These are phyloP conservation scores for Penicillium sp. DNA, from an alignment of 2,329 filamentous ascomycete genomes.

Conservation along the genomic window DNA sequence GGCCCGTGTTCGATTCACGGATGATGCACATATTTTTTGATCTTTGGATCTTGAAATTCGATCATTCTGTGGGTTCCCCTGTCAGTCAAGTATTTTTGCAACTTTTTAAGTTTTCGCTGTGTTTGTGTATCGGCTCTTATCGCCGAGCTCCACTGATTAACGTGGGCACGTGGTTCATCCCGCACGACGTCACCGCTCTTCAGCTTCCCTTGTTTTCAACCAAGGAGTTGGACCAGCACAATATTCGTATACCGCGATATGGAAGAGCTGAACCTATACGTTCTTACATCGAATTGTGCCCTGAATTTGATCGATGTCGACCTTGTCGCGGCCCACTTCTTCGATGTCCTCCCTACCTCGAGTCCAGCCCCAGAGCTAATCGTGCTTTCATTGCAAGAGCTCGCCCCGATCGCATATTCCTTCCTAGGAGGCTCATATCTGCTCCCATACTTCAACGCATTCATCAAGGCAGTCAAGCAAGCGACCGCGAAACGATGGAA, in stretches of 20 bases:
- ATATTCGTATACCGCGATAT: slow-evolving; percentile 9
- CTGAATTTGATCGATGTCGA: slow-evolving; percentile 69
- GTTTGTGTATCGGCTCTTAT: slow-evolving; percentile 1
- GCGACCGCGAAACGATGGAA: slow-evolving; percentile 57
- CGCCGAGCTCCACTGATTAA: slow-evolving; percentile 6
- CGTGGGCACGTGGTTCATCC: slow-evolving; percentile 13
- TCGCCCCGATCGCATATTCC: slow-evolving; percentile 78
- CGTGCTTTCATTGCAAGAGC: slow-evolving; percentile 76
- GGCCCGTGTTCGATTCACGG: slow-evolving; percentile 52
- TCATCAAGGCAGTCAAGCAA: slow-evolving; percentile 70
- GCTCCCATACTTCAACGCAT: slow-evolving; percentile 71
- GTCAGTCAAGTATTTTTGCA: background rate
- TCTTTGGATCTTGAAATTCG: too few relatives aligned
- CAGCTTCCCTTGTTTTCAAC: slow-evolving; percentile 1
- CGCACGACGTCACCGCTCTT: slow-evolving; percentile 22
- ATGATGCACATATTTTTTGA: slow-evolving; percentile 36
- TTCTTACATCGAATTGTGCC: slow-evolving; percentile 89
- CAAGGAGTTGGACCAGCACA: slow-evolving; percentile 14
- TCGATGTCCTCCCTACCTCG: slow-evolving; percentile 55
- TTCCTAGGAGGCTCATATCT: slow-evolving; percentile 85
- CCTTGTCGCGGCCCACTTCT: slow-evolving; percentile 71
- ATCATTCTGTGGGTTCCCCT: too few relatives aligned
- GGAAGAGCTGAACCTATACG: slow-evolving; percentile 67
- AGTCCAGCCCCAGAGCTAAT: slow-evolving; percentile 62
- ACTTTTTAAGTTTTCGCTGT: background rate